Conservation (phyloP, 2,329 filamentous ascomycete species). For the Dothistroma septosporum region DNA sequence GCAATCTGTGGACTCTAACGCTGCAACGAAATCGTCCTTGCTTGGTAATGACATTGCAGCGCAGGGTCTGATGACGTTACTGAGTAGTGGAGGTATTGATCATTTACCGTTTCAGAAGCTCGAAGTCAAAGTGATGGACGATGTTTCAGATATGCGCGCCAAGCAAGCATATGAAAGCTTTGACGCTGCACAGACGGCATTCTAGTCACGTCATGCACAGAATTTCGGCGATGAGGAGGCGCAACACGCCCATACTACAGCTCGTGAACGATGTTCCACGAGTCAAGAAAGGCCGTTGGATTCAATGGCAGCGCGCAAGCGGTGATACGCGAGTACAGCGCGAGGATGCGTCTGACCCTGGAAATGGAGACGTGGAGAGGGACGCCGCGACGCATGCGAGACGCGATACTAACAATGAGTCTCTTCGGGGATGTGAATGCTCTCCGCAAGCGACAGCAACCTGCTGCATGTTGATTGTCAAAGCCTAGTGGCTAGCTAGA, state of each 20-base stretch:
- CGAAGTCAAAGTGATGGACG: background rate
- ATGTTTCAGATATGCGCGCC: background rate
- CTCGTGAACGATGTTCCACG: too few species aligned
- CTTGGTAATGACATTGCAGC: background rate
- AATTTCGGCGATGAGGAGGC: background rate
- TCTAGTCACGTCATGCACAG: background rate
- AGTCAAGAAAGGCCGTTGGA: too few species aligned
- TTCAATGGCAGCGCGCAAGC: too few species aligned
- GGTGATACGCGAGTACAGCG: too few species aligned
- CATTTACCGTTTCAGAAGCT: background rate
- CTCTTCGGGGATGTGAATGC: background rate
- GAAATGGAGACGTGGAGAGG: too few species aligned
- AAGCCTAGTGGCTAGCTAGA: constrained; percentile 5
- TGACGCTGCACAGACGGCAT: background rate
- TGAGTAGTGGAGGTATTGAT: too few species aligned
- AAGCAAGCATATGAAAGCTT: background rate
- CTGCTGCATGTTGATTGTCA: background rate
- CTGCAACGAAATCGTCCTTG: background rate
- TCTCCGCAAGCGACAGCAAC: background rate
- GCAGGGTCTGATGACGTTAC: too few species aligned
- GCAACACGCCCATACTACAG: too few species aligned
- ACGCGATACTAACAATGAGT: too few species aligned
- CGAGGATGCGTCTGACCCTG: too few species aligned
- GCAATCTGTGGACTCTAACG: background rate
- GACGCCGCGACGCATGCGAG: too few species aligned